These are phyloP conservation scores for Trichoderma oligosporum DNA, from an alignment of 2,329 filamentous ascomycete genomes.

Conservation along the genomic window DNA sequence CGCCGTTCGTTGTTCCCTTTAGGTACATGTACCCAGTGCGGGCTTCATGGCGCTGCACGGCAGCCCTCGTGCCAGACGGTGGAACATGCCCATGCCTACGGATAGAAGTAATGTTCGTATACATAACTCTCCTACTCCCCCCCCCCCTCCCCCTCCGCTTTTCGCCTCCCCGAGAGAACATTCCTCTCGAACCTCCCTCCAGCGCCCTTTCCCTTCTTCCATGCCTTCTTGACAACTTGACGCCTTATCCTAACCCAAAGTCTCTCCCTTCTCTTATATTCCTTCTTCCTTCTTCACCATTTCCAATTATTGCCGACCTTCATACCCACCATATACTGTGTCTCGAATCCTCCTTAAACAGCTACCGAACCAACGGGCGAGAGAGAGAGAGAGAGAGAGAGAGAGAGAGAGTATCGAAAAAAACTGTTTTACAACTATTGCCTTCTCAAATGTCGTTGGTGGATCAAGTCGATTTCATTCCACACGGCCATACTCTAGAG, in stretches of 20 bases:
- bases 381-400: not conserved
- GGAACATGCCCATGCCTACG: conserved; percentile 20
- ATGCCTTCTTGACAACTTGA: conserved; percentile 1
- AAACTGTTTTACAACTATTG: not conserved
- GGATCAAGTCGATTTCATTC: conserved; percentile 23
- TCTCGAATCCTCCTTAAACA: conserved; percentile 13
- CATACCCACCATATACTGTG: not conserved
- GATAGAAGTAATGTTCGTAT: not conserved
- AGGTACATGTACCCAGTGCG: conserved; percentile 20
- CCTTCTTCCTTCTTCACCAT: not conserved
- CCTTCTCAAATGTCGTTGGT: conserved; percentile 21
- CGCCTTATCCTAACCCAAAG: conserved; percentile 11
- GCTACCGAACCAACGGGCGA: not conserved
- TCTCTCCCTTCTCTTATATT: conserved; percentile 10
- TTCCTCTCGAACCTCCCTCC: conserved; percentile 17
- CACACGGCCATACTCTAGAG: conserved; percentile 18
- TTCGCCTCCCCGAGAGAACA: conserved; percentile 3
- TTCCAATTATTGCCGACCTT: conserved; percentile 4
- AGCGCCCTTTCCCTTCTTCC: conserved; percentile 6
- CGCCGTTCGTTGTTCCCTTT: conserved; percentile 12
- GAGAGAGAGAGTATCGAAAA: conserved; percentile 12
- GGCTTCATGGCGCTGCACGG: not conserved
- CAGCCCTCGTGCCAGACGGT: conserved; percentile 14
- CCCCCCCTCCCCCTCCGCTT: too few relatives aligned
- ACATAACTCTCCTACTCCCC: conserved; percentile 5